Evolutionary conservation across 768 basidiomycete genomes (phyloP), one percentile per base, ranked within the genome.

Genomic region (Mycena pura): DNA sequence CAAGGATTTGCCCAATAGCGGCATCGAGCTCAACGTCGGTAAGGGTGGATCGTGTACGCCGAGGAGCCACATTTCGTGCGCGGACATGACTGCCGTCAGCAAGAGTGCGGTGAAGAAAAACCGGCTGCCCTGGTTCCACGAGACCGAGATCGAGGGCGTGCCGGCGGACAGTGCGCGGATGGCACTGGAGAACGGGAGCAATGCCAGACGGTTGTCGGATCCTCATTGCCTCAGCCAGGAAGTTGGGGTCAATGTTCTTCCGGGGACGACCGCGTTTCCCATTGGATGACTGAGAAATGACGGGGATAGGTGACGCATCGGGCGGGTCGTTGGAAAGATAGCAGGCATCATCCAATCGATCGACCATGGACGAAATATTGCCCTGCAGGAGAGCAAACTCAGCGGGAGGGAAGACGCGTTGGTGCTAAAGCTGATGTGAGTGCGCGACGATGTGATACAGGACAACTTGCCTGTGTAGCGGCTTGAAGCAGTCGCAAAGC

Each of bases 11-110:
- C 6, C 28, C 11, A 1, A 73, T 43, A 6, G 62, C 25, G 6
- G 11, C n/a, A 56, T 75, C 74, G 0, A 75, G 64, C n/a, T 68
- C 62, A 11, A 54, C 58, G 36, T 74, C 71, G n/a, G 67, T 46
- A 19, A 72, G 24, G 32, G 57, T 40, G 19, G 72, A 67, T 45
- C 3, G 57, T 22, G 19, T 27, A n/a, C 8, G 17, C 11, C 40
- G 29, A 4, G 19, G 57, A 34, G 1, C 55, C 34, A 24, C 52
- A 51, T 24, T 19, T 25, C n/a, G n/a, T n/a, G n/a, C n/a, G 13
- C 41, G 38, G 8, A 27, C 25, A 4, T n/a, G 15, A 10, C 8
- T 28, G 27, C 48, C 56, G n/a, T 52, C 38, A 15, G 25, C 48
- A 2, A 43, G 39, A 1, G 6, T 5, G n/a, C n/a, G n/a, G n/a